phyloP scores from a whole-genome alignment of 164 flowering plant species.

The grape (Vitis vinifera) region DNA sequence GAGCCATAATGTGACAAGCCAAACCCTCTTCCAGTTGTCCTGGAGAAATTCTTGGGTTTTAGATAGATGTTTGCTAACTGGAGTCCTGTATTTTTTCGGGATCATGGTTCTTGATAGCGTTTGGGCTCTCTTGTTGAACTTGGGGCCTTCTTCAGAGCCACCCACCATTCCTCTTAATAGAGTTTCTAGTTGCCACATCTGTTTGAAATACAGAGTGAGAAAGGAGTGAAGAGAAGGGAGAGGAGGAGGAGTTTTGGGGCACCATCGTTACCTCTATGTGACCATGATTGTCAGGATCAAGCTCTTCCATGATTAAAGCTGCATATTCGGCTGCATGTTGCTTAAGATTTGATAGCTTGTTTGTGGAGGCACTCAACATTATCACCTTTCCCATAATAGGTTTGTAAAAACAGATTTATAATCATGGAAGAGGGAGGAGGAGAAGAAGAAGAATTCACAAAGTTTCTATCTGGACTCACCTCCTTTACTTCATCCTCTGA shows the following conservation, averaged over 20 bases:
- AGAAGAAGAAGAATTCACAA: background rate
- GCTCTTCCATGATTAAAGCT: constrained; percentile 90
- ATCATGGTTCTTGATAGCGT: constrained; percentile 80
- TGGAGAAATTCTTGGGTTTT: constrained; percentile 36
- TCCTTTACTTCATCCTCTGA: constrained; percentile 91
- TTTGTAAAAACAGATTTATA: constrained; percentile 2
- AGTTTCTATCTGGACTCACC: constrained; percentile 36
- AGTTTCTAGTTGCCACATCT: constrained; percentile 94
- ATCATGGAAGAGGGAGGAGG: constrained; percentile 1
- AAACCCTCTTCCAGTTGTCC: constrained; percentile 80
- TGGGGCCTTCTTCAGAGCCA: constrained; percentile 30
- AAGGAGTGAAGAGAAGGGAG: constrained; percentile 1
- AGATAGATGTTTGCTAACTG: constrained; percentile 40
- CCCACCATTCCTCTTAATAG: constrained; percentile 65
- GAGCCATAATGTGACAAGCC: constrained; percentile 64
- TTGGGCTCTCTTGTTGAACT: constrained; percentile 21
- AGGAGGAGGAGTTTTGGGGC: background rate
- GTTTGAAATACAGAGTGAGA: constrained; percentile 7
- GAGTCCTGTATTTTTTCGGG: constrained; percentile 65
- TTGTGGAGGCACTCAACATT: constrained; percentile 85
- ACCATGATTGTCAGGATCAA: constrained; percentile 87
- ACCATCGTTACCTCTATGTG: constrained; percentile 70
- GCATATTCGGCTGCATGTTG: constrained; percentile 73
- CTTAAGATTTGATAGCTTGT: constrained; percentile 75
- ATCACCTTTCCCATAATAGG: constrained; percentile 53